These are phyloP conservation scores for Fusarium pseudograminearum DNA, from an alignment of 2,329 filamentous ascomycete species.

Conservation along the genomic window DNA sequence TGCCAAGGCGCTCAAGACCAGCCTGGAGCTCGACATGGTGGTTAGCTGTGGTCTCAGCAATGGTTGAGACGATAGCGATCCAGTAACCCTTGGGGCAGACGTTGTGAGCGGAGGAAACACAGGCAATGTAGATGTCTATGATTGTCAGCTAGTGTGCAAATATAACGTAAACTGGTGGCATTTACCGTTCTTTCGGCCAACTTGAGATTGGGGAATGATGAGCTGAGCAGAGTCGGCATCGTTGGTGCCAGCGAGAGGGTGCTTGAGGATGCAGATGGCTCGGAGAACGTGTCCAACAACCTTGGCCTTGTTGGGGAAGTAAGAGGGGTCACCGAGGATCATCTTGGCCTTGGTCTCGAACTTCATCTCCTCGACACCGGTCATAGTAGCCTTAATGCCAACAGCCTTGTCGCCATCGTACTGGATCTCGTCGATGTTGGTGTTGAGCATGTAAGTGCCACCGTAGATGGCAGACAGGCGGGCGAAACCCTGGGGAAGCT, in stretches of 20 bases:
- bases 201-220: constrained; percentile 97
- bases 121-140: constrained; percentile 93
- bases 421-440: constrained; percentile 87
- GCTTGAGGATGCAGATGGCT: constrained; percentile 97
- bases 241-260: constrained; percentile 90
- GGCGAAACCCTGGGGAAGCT: constrained; percentile 97
- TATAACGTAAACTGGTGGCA: neutral
- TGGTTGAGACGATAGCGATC: constrained; percentile 97
- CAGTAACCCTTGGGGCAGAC: constrained; percentile 99
- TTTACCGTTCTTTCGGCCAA: constrained; percentile 94
- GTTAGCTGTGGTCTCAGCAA: constrained; percentile 91
- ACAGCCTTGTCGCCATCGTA: constrained; percentile 88
- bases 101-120: constrained; percentile 95
- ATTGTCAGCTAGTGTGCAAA: constrained; percentile 14
- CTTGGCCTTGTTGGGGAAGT: constrained; percentile 91
- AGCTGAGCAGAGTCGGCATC: constrained; percentile 91
- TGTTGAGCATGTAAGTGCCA: constrained; percentile 99
- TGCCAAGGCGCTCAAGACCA: constrained; percentile 90
- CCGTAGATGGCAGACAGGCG: constrained; percentile 98
- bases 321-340: constrained; percentile 95
- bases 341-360: constrained; percentile 97
- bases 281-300: constrained; percentile 91
- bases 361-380: constrained; percentile 88
- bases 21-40: constrained; percentile 95
- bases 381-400: constrained; percentile 98